Base-by-base conservation (phyloP, 495 filamentous ascomycete genomes). In the Tuber borchii region DNA sequence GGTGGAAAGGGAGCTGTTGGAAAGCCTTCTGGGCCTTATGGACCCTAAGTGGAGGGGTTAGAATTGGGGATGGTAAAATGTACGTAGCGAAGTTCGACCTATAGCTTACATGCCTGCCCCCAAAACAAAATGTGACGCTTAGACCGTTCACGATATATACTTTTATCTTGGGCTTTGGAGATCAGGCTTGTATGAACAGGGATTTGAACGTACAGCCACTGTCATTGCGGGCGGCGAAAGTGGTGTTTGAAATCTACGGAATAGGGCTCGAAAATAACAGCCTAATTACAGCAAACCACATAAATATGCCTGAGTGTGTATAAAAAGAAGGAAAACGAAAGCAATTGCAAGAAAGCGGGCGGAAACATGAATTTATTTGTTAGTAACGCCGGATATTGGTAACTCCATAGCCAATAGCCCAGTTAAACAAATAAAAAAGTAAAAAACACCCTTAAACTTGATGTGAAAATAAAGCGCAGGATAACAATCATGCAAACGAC, bases 11-110 rank as follows among this genome's bases (percentile, higher is more conserved):
- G 31, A 45, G 31, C 37, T 22, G 43, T 37, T 20, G 56, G 65
- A 42, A 73, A 26, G 42, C 19, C 73, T 68, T 75, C 61, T 79
- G 78, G 77, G 14, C 69, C 72, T 1, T 79, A 78, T 45, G 74
- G 77, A 43, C 39, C 39, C 44, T 77, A 79, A 76, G 70, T 78
- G 76, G 78, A 72, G 72, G 76, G 40, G 51, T 72, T 34, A 10
- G 40, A 75, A 75, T 72, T 79, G 77, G 56, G 73, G 44, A 20
- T 78, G 71, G 71, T 48, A 73, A 74, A 65, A 42, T 51, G 71
- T 73, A 10, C 20, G n/a, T 75, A 79, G 70, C 72, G 70, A 73
- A 46, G 34, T 68, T 69, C 44, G 48, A 31, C 31, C 16, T 22
- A 19, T 72, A 31, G 46, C 48, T 74, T 40, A 44, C 51, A 45